A percentile compares a stretch with the other conserved stretches of the same genome.
Conservation (phyloP, 352 stramenopile genomes). For the Globisporangium ultimum region DNA sequence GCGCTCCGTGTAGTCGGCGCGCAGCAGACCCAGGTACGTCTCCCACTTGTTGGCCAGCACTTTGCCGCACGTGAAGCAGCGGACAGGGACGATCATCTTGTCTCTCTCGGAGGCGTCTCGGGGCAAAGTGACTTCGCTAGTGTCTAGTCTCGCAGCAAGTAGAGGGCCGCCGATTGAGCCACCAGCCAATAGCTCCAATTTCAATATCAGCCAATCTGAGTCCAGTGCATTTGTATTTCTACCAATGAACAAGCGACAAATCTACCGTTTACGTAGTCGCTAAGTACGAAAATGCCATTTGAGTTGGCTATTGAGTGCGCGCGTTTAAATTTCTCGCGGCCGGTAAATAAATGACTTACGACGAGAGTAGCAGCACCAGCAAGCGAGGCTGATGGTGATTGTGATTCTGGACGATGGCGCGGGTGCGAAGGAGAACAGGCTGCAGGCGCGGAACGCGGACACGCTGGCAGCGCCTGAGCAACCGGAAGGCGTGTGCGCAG, state of each 20-base stretch:
- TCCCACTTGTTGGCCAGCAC: conserved; percentile 99
- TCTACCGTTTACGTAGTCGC: conserved; percentile 1
- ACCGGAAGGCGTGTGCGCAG: too few species aligned
- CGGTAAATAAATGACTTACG: background rate
- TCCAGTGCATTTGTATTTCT: background rate
- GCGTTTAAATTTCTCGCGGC: conserved; percentile 4
- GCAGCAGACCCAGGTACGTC: conserved; percentile 96
- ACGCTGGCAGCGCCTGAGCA: too few species aligned
- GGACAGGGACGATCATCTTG: conserved; percentile 98
- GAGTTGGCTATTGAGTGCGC: background rate
- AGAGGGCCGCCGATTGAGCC: conserved; percentile 5
- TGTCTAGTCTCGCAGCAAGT: background rate
- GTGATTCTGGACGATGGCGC: background rate
- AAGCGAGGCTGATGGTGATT: background rate
- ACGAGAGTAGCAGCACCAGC: background rate
- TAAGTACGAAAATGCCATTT: conserved; percentile 4
- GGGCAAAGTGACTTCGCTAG: background rate
- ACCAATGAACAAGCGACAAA: background rate
- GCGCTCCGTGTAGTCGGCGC: conserved; percentile 96
- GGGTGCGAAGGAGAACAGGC: conserved; percentile 9
- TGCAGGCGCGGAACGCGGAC: background rate
- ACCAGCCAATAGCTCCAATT: conserved; percentile 12
- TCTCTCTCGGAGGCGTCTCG: background rate
- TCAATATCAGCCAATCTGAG: conserved; percentile 8
- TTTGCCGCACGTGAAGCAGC: conserved; percentile 99